Evolutionary conservation across 2,329 filamentous ascomycete genomes (phyloP).

Genomic region (Colletotrichum liaoningense): DNA sequence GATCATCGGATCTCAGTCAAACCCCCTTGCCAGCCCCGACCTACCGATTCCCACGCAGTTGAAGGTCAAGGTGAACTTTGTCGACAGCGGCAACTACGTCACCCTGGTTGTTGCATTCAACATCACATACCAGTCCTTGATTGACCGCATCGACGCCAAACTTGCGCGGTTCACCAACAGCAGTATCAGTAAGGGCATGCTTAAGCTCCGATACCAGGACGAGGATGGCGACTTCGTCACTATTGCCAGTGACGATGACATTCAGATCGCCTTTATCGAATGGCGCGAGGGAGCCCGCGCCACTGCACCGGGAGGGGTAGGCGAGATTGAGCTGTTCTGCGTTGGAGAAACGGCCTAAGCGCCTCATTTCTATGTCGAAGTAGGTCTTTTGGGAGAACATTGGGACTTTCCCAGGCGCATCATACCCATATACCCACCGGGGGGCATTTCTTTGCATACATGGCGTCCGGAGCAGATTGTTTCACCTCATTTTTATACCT

Average conservation of each 20-base stretch:
- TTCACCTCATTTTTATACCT: slow-evolving; percentile 34
- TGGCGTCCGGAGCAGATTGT: slow-evolving; percentile 36
- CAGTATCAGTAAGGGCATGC: slow-evolving; percentile 83
- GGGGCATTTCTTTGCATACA: slow-evolving; percentile 37
- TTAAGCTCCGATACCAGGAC: slow-evolving; percentile 91
- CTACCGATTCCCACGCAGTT: slow-evolving; percentile 77
- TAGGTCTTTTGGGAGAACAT: slow-evolving; percentile 23
- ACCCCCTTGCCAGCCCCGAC: slow-evolving; percentile 57
- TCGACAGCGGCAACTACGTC: slow-evolving; percentile 83
- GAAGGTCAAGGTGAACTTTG: slow-evolving; percentile 93
- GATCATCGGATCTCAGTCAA: slow-evolving; percentile 39
- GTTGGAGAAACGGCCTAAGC: slow-evolving; percentile 58
- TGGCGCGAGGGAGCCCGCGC: slow-evolving; percentile 80
- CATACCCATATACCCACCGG: slow-evolving; percentile 37
- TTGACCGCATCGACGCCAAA: slow-evolving; percentile 96
- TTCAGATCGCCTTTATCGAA: slow-evolving; percentile 94
- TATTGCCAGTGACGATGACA: slow-evolving; percentile 95
- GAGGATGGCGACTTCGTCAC: slow-evolving; percentile 93
- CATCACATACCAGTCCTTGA: slow-evolving; percentile 92
- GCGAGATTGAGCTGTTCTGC: slow-evolving; percentile 91
- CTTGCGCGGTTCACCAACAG: slow-evolving; percentile 86
- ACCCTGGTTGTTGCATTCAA: slow-evolving; percentile 97
- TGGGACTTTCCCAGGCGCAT: slow-evolving; percentile 34
- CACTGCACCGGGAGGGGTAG: slow-evolving; percentile 75
- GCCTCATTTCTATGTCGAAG: slow-evolving; percentile 35